phyloP scores from a whole-genome alignment of 768 basidiomycete species.

The Kwoniella botswanensis region DNA sequence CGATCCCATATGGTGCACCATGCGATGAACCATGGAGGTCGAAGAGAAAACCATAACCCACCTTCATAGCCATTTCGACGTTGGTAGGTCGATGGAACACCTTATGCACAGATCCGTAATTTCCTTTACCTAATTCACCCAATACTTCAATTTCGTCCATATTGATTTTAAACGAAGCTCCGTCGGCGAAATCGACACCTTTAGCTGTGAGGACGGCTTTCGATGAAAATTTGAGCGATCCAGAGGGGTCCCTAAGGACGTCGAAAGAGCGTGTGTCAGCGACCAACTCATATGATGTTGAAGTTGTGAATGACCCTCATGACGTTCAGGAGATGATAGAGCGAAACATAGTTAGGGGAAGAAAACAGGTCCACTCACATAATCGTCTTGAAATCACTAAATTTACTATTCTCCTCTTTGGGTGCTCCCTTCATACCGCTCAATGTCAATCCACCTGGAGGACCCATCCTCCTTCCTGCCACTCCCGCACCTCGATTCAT shows the following conservation, averaged over 20 bases:
- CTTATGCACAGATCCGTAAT: slow-evolving; percentile 96
- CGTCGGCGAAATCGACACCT: slow-evolving; percentile 87
- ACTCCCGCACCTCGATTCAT: slow-evolving; percentile 47
- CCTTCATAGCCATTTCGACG: slow-evolving; percentile 99
- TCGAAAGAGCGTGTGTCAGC: slow-evolving; percentile 12
- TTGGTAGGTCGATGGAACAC: slow-evolving; percentile 93
- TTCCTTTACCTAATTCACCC: slow-evolving; percentile 93
- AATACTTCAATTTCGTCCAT: slow-evolving; percentile 89
- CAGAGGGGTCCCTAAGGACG: slow-evolving; percentile 80
- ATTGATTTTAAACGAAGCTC: slow-evolving; percentile 88
- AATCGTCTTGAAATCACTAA: slow-evolving; percentile 90
- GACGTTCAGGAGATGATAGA: background rate
- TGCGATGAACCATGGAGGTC: background rate
- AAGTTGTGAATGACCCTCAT: background rate
- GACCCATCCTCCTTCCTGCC: slow-evolving; percentile 58
- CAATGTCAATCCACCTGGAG: slow-evolving; percentile 61
- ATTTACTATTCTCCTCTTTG: slow-evolving; percentile 71
- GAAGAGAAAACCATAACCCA: slow-evolving; percentile 55
- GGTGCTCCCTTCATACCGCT: slow-evolving; percentile 69
- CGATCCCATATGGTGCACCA: too few relatives aligned
- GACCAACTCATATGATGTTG: too few relatives aligned
- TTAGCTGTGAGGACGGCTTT: slow-evolving; percentile 90
- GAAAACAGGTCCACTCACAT: slow-evolving; percentile 68
- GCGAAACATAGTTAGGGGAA: too few relatives aligned
- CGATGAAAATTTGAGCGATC: slow-evolving; percentile 88